These are phyloP conservation scores for Pyrus betulifolia DNA, from an alignment of 306 rosid species.

Conservation along the genomic window DNA sequence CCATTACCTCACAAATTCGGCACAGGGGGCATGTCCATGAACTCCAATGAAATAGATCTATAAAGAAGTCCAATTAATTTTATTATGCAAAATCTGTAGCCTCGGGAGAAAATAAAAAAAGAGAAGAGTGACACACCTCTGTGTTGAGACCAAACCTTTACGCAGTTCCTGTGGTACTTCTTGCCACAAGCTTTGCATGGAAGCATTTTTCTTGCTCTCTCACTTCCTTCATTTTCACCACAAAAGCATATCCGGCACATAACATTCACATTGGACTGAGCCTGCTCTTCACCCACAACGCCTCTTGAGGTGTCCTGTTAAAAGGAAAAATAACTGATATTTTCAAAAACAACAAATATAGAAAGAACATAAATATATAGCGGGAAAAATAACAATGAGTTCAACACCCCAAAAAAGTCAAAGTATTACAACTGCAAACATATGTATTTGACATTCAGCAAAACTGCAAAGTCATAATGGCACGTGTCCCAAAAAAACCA, in stretches of 20 bases:
- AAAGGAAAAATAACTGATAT: neutral
- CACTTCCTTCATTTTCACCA: conserved; percentile 83
- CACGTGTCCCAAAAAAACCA: neutral
- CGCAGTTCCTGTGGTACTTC: conserved; percentile 89
- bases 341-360: neutral
- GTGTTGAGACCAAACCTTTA: conserved; percentile 85
- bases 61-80: conserved; percentile 6
- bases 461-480: neutral
- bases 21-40: conserved; percentile 62
- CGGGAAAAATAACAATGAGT: neutral
- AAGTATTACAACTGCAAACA: neutral
- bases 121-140: conserved; percentile 54
- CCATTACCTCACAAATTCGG: conserved; percentile 49
- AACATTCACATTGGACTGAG: conserved; percentile 59
- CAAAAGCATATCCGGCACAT: conserved; percentile 91
- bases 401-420: neutral
- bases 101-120: too few relatives aligned
- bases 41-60: conserved; percentile 62
- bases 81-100: neutral
- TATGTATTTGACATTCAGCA: neutral
- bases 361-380: neutral
- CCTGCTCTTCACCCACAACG: conserved; percentile 58
- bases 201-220: conserved; percentile 83
- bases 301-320: conserved; percentile 62
- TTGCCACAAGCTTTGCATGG: conserved; percentile 91